Evolutionary conservation across 2,329 filamentous ascomycete species (phyloP).

Genomic region (Aspergillus novofumigatus): DNA sequence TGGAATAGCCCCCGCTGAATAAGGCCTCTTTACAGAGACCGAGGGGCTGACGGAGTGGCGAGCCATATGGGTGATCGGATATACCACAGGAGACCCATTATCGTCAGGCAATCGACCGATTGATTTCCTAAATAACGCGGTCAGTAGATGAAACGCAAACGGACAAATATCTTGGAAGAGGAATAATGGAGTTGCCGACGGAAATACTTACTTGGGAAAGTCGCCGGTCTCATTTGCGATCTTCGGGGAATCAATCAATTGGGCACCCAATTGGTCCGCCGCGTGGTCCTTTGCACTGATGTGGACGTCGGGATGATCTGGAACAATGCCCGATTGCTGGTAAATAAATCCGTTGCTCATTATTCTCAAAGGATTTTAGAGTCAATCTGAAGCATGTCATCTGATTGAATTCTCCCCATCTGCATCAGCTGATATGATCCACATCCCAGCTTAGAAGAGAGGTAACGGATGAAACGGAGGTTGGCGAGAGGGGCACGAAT

Average conservation of each 20-base stretch:
- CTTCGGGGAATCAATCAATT: neutral
- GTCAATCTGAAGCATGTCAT: neutral
- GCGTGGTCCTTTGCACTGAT: neutral
- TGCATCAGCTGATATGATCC: neutral
- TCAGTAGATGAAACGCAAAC: neutral
- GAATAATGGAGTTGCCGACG: neutral
- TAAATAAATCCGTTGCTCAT: neutral
- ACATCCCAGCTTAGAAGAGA: neutral
- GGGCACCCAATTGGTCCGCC: neutral
- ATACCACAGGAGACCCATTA: constrained; percentile 10
- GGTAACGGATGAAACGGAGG: neutral
- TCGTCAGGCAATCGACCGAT: constrained; percentile 9
- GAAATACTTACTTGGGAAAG: neutral
- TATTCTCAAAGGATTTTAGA: neutral
- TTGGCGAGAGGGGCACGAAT: neutral
- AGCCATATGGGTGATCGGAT: constrained; percentile 14
- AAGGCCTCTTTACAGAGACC: constrained; percentile 10
- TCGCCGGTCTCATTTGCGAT: neutral
- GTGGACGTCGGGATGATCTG: neutral
- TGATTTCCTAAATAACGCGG: constrained; percentile 5
- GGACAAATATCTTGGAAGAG: neutral
- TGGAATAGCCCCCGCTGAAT: constrained; percentile 10
- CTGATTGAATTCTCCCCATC: neutral
- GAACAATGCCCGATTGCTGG: neutral
- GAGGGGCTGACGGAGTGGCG: constrained; percentile 15